Conservation (phyloP, 2,329 filamentous ascomycete species). For the Fusarium coicis region DNA sequence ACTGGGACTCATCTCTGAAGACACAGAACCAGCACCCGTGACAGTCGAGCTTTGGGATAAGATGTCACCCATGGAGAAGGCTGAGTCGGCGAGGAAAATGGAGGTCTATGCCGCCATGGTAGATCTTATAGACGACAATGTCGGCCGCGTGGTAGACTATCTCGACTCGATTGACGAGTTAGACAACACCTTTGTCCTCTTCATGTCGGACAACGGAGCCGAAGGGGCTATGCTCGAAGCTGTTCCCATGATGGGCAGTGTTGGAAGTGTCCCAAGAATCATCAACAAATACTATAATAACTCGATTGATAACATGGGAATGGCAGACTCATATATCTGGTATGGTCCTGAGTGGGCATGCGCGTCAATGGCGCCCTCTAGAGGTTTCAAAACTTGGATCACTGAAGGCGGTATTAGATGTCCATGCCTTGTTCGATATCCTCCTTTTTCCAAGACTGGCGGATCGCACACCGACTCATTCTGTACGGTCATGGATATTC, state of each 20-base stretch:
- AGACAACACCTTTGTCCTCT: constrained; percentile 9
- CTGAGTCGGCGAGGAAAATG: constrained; percentile 44
- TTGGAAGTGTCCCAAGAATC: constrained; percentile 23
- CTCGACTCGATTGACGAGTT: constrained; percentile 47
- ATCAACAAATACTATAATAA: constrained; percentile 58
- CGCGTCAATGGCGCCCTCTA: constrained; percentile 50
- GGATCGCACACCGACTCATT: constrained; percentile 49
- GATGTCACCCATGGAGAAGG: constrained; percentile 10
- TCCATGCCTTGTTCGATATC: constrained; percentile 42
- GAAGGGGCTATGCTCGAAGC: constrained; percentile 56
- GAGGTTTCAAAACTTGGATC: constrained; percentile 50
- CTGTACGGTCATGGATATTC: constrained; percentile 61
- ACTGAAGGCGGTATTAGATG: constrained; percentile 44
- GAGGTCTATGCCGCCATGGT: constrained; percentile 68
- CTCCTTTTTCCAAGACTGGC: constrained; percentile 34
- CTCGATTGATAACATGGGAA: constrained; percentile 65
- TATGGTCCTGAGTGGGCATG: constrained; percentile 67
- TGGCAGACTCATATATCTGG: constrained; percentile 68
- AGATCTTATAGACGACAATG: constrained; percentile 63
- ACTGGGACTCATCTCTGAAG: constrained; percentile 50
- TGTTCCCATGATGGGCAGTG: constrained; percentile 56
- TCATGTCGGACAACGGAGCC: constrained; percentile 9
- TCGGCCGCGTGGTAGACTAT: constrained; percentile 63
- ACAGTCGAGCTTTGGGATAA: constrained; percentile 23
- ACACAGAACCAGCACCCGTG: constrained; percentile 32